A percentile compares a stretch with the other conserved stretches of the same genome.
Conservation (phyloP, 192 early-diverging fungal species). For the Chytriomyces confervae region DNA sequence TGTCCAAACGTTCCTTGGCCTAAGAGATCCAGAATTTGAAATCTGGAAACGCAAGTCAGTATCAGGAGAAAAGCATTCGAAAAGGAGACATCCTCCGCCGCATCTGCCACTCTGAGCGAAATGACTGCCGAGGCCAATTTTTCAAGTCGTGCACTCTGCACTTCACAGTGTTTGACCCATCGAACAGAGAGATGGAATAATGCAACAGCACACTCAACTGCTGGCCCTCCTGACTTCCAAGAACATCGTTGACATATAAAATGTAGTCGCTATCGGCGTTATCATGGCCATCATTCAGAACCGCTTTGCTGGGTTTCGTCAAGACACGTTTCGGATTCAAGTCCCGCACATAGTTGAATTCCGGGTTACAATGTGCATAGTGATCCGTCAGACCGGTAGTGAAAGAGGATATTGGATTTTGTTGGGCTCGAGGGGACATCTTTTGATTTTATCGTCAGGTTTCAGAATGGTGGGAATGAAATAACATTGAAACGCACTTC, state of each 20-base stretch:
- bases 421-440: neutral
- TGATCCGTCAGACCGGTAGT: conserved; percentile 67
- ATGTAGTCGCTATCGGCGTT: conserved; percentile 98
- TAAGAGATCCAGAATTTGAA: conserved; percentile 89
- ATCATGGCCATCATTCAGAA: conserved; percentile 90
- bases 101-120: too few relatives aligned
- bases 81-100: too few relatives aligned
- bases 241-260: conserved; percentile 93
- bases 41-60: conserved; percentile 54
- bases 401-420: neutral
- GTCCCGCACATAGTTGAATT: conserved; percentile 76
- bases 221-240: conserved; percentile 89
- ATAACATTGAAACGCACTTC: too few relatives aligned
- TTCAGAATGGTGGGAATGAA: too few relatives aligned
- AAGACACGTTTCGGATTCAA: conserved; percentile 87
- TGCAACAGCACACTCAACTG: conserved; percentile 58
- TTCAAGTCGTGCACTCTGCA: too few relatives aligned
- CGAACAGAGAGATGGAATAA: neutral
- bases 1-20: conserved; percentile 99
- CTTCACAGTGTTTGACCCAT: neutral
- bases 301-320: conserved; percentile 91
- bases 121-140: too few relatives aligned
- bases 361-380: conserved; percentile 79
- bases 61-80: too few relatives aligned
- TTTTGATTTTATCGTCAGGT: neutral